A percentile compares a stretch with the other conserved stretches of the same genome.
Conservation (phyloP, 2,329 filamentous ascomycete species). For the Westerdykella sp. region DNA sequence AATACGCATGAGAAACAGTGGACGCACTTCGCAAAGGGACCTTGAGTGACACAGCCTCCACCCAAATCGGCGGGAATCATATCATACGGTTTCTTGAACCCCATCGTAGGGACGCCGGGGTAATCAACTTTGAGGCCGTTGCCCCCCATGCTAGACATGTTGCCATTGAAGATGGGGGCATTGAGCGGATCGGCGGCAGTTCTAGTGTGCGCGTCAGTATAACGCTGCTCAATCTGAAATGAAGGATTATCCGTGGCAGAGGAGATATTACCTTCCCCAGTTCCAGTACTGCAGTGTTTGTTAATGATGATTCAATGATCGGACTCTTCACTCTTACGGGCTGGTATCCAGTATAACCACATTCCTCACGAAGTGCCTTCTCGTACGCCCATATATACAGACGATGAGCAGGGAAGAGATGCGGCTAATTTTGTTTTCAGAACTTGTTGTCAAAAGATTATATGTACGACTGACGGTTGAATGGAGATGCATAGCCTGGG, state of each 20-base stretch:
- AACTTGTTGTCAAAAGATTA: conserved; percentile 14
- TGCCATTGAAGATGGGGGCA: conserved; percentile 51
- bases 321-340: conserved; percentile 14
- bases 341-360: conserved; percentile 34
- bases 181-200: conserved; percentile 24
- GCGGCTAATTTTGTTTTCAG: conserved; percentile 8
- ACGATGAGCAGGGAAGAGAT: conserved; percentile 31
- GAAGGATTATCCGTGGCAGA: too few relatives aligned
- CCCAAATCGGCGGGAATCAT: conserved; percentile 44
- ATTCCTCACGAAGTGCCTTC: conserved; percentile 33
- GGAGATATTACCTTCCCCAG: conserved; percentile 8
- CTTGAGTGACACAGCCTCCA: conserved; percentile 48
- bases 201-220: background rate
- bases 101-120: conserved; percentile 8
- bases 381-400: conserved; percentile 36
- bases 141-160: conserved; percentile 41
- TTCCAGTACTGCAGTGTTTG: conserved; percentile 13
- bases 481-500: conserved; percentile 16
- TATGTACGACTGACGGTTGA: conserved; percentile 12
- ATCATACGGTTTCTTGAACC: conserved; percentile 17
- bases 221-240: too few relatives aligned
- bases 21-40: conserved; percentile 43
- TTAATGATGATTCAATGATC: background rate
- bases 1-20: background rate
- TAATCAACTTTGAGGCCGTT: conserved; percentile 35